phyloP scores from a whole-genome alignment of 1,284 basidiomycete species.

The Lentinula novae-zelandiae region DNA sequence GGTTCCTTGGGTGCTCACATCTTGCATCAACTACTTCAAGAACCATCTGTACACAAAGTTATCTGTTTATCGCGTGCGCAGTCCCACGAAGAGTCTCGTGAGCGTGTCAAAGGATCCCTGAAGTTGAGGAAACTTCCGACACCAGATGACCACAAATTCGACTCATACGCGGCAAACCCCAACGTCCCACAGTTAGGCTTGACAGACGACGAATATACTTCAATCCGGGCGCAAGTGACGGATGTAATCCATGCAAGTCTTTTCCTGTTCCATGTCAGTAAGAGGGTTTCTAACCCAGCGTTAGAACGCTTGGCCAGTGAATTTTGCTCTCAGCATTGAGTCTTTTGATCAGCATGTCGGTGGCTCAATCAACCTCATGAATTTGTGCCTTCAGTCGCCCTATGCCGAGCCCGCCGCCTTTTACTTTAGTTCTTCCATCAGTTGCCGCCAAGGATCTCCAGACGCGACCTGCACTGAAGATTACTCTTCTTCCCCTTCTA shows the following conservation, averaged over 20 bases:
- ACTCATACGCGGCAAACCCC: slow-evolving; percentile 42
- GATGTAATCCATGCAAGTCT: slow-evolving; percentile 45
- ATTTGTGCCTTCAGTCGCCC: slow-evolving; percentile 42
- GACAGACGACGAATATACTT: slow-evolving; percentile 28
- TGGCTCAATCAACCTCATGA: slow-evolving; percentile 51
- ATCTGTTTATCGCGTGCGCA: slow-evolving; percentile 52
- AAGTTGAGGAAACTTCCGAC: slow-evolving; percentile 23
- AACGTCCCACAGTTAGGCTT: slow-evolving; percentile 39
- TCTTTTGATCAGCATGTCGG: slow-evolving; percentile 50
- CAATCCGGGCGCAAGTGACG: slow-evolving; percentile 34
- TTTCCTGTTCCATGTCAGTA: slow-evolving; percentile 12
- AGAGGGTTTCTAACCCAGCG: neutral
- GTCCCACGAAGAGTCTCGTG: slow-evolving; percentile 31
- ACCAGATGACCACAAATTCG: slow-evolving; percentile 27
- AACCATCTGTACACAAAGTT: slow-evolving; percentile 34
- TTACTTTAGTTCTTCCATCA: slow-evolving; percentile 57
- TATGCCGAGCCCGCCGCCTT: slow-evolving; percentile 36
- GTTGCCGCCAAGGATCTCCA: slow-evolving; percentile 30
- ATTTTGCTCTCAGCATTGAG: slow-evolving; percentile 41
- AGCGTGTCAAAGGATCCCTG: slow-evolving; percentile 34
- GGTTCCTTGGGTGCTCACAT: slow-evolving; percentile 61
- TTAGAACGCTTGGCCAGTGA: slow-evolving; percentile 46
- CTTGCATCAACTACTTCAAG: slow-evolving; percentile 40
- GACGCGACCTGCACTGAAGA: slow-evolving; percentile 32
- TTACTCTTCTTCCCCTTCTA: slow-evolving; percentile 31